Base-by-base conservation (phyloP, 1,284 basidiomycete species). In the Leccinum griseonigrum region DNA sequence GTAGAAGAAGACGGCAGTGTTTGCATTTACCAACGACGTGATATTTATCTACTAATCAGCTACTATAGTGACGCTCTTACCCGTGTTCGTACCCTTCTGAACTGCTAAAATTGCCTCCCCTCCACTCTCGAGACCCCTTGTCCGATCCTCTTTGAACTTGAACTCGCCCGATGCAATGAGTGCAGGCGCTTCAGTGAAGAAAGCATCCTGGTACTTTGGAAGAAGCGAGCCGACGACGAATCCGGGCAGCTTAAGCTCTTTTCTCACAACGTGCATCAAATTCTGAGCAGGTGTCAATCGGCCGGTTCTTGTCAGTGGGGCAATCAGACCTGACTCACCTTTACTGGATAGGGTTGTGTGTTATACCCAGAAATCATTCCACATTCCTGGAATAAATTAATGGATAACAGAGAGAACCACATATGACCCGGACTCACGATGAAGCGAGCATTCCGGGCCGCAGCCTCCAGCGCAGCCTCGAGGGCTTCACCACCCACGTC, bases 401-500 rank as follows among this genome's bases (percentile, higher is more conserved):
- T 13, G 13, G 3, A 7, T 9, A 31, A 32, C 6, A 2, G 7
- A 16, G 31, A 0, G 1, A 31, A 6, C 4, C 2, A 18, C n/a
- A 10, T 28, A 9, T 6, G 6, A 13, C 5, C 32, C 8, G 4
- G 16, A 61, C 69, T 60, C 16, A 64, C 67, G 14, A 68, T 62
- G 68, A 91, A 84, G 3, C 85, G 75, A 0, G 83, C 86, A 40
- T 78, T 68, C 2, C 70, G 71, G 28, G 81, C 81, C 36, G 89
- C 79, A 56, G 79, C 75, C 3, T 76, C 77, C 14, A 91, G 71
- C 1, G 83, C 83, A 38, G 81, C 76, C 55, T 90, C 86, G 16
- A 90, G 78, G 3, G 56, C 46, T 38, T 64, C 52, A 2, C 65
- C 63, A 26, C 65, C 63, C 13, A 66, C 65, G 14, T 66, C 60